Conservation (phyloP, 2,329 filamentous ascomycete genomes). For the Didymella exigua region DNA sequence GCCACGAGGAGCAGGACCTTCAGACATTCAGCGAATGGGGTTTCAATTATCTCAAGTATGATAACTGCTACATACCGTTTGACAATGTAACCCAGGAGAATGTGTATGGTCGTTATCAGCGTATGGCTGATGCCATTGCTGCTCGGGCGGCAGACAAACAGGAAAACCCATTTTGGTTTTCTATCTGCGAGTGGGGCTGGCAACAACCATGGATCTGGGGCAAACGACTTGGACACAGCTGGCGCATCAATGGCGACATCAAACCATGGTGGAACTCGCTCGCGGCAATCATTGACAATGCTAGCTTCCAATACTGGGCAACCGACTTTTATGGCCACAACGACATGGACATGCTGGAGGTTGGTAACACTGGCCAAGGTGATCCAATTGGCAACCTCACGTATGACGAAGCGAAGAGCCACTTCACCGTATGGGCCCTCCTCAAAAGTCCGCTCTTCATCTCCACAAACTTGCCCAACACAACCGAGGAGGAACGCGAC, state of each 20-base stretch:
- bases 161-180: constrained; percentile 30
- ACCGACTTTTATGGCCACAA: constrained; percentile 49
- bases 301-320: constrained; percentile 30
- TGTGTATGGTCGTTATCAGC: constrained; percentile 30
- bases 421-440: constrained; percentile 49
- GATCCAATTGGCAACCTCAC: constrained; percentile 38
- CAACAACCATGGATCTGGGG: constrained; percentile 34
- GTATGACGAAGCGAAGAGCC: constrained; percentile 34
- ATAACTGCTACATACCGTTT: constrained; percentile 42
- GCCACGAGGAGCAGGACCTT: constrained; percentile 59
- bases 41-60: constrained; percentile 38
- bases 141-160: constrained; percentile 32
- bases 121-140: constrained; percentile 52
- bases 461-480: constrained; percentile 47
- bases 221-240: constrained; percentile 33
- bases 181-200: constrained; percentile 39
- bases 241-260: constrained; percentile 32
- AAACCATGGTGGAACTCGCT: constrained; percentile 31
- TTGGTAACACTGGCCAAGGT: constrained; percentile 38
- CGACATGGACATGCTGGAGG: constrained; percentile 49
- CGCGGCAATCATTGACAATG: constrained; percentile 30
- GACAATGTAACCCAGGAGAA: constrained; percentile 38
- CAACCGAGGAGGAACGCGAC: constrained; percentile 44
- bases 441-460: constrained; percentile 52
- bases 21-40: constrained; percentile 55